Base-by-base conservation (phyloP, 1,139 yeast species). In the Scheffersomyces lignicola region DNA sequence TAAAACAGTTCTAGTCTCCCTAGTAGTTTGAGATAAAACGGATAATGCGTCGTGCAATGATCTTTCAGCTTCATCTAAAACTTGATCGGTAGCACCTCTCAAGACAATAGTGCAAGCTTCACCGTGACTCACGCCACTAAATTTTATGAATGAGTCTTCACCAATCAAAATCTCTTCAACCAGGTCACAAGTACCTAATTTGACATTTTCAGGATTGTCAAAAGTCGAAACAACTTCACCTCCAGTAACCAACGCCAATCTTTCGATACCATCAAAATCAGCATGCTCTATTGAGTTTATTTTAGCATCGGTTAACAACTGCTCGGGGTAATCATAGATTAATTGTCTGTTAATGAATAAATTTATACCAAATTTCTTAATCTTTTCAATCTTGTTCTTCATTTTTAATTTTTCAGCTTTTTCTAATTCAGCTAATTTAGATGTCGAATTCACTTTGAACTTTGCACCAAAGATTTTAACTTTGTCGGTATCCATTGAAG, bases 201-300 rank as follows among this genome's bases (percentile, higher is more conserved):
- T 83, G 39, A 86, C 95, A 37, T 76, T 73, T 36, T 85, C 95
- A 16, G 98, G 96, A 47, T 82, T 76, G 57, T 94, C 98, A 60
- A 92, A 94, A 1, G 98, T 92, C 9, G 97, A 90, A 3, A 84
- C 96, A 38, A 94, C 97, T 67, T 92, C 98, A 52, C 96, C 98
- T 34, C 98, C 98, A 5, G 97, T 90, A 17, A 90, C 98, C 33
- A 92, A 72, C 4, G 98, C 96, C 49, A 92, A 76, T 58, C 98
- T 82, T 69, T 92, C 98, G 40, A 92, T 89, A 51, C 98, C 99
- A 56, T 88, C 98, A 51, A 94, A 94, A 62, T 94, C 99, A 14
- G 98, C 98, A 56, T 94, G 98, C 65, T 92, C 98, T 45, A 92
- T 88, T 22, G 97, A 82, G 63, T 88, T 90, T 52, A 92, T 85